These are phyloP conservation scores for Trichopus zeylanicus DNA, from an alignment of 116 monocot species.

Conservation along the genomic window DNA sequence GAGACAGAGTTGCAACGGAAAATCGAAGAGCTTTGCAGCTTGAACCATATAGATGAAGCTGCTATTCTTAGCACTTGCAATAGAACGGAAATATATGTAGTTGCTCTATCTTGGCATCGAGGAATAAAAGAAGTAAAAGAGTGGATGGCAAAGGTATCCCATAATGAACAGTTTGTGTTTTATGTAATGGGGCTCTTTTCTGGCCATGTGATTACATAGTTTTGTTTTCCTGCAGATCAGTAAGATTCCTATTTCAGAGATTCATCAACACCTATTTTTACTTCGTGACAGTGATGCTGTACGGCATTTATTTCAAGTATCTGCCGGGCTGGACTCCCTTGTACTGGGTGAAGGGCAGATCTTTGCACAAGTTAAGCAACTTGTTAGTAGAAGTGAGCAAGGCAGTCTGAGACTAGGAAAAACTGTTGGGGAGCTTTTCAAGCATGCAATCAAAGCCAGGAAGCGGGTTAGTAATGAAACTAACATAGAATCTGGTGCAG, in stretches of 20 bases:
- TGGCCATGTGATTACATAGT: background rate
- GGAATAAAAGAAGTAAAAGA: conserved; percentile 92
- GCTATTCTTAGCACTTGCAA: conserved; percentile 99
- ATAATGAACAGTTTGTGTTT: too few species aligned
- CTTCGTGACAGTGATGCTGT: conserved; percentile 87
- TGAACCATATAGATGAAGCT: conserved; percentile 97
- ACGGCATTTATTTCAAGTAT: conserved; percentile 88
- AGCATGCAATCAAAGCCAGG: conserved; percentile 85
- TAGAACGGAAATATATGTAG: conserved; percentile 97
- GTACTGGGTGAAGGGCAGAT: conserved; percentile 93
- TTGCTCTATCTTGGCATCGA: conserved; percentile 89
- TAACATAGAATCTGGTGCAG: conserved; percentile 92
- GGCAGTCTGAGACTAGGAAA: conserved; percentile 71
- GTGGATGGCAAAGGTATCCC: conserved; percentile 95
- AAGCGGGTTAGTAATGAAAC: conserved; percentile 86
- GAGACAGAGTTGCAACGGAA: conserved; percentile 89
- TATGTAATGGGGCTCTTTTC: too few species aligned
- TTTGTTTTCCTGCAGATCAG: conserved; percentile 53
- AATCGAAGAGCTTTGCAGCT: conserved; percentile 72
- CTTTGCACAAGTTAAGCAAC: conserved; percentile 93
- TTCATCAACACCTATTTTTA: conserved; percentile 82
- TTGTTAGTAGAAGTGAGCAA: conserved; percentile 73
- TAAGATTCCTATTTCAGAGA: conserved; percentile 79
- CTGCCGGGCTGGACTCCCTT: conserved; percentile 91
- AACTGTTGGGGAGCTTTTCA: conserved; percentile 90